Evolutionary conservation across 2,329 filamentous ascomycete species (phyloP), one percentile per base, ranked within the genome.

Genomic region (Endoconidiophora polonica): DNA sequence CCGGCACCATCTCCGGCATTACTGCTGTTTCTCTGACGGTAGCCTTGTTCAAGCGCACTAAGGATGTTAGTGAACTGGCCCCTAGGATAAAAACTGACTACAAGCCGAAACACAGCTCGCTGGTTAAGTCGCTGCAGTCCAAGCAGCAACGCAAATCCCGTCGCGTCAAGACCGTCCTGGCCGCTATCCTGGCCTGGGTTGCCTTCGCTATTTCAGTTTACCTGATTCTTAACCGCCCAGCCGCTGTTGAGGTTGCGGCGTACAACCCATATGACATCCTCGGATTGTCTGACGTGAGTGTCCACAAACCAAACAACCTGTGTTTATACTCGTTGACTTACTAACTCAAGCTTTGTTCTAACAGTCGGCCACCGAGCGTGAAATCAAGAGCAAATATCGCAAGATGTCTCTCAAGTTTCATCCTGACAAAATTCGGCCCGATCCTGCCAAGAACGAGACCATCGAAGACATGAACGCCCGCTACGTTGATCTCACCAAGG

Each of bases 221-320:
- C 65, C 73, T 98, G 54, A 94, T 96, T 62, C 63, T 80, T 54
- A 80, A 83, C 46, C 47, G 47, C 22, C 43, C 47, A 18, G 37
- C 33, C 9, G 23, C 18, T 4, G 48, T 46, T 6, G 44, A 41
- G 9, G 91, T 87, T 50, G 77, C 84, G 58, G 76, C 76, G 52
- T 98, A 90, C 85, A 93, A 98, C 66, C 91, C 91, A 1, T 98
- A 96, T 67, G 85, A 94, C 57, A 93, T 98, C 58, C 69, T 98
- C 52, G 86, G 85, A 43, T 75, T 98, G 51, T 78, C 84, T 57
- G 83, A 88, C 65, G 83, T 86, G 69, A 58, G 73, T 54, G 40
- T 14, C 37, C 24, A 43, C 18, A 36, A 23, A 39, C 46, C 12
- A 24, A 43, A 23, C 10, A 14, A 6, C 44, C 23, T 10, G 16